Evolutionary conservation across 495 filamentous ascomycete species (phyloP).

Genomic region (Tuber melanosporum): DNA sequence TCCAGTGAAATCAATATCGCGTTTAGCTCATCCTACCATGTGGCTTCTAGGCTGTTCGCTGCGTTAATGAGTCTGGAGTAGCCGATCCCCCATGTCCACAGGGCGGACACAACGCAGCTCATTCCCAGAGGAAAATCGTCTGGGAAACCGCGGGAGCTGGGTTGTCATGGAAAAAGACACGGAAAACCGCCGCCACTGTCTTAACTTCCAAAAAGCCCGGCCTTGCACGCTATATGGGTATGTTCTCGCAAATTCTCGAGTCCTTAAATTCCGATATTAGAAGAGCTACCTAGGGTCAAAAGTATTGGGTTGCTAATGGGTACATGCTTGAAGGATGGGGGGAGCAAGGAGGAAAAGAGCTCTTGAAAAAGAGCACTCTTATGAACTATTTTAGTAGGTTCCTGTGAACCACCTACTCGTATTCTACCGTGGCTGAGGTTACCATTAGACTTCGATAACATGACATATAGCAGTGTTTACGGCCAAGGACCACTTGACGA

Average conservation of each 20-base stretch:
- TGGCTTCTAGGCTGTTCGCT: conserved; percentile 6
- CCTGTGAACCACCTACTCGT: not conserved
- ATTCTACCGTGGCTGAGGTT: conserved; percentile 21
- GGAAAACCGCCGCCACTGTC: not conserved
- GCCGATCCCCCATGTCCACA: not conserved
- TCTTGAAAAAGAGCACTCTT: conserved; percentile 36
- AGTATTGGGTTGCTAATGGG: not conserved
- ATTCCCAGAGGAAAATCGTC: conserved; percentile 9
- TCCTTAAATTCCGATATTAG: not conserved
- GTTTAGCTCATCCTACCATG: not conserved
- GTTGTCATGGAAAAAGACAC: conserved; percentile 10
- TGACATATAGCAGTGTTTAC: conserved; percentile 36
- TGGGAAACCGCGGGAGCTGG: conserved; percentile 12
- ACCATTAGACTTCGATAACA: conserved; percentile 33
- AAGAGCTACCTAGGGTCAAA: not conserved
- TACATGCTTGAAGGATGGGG: conserved; percentile 24
- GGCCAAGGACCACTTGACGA: conserved; percentile 29
- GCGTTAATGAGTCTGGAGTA: conserved; percentile 10
- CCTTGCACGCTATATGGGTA: conserved; percentile 8
- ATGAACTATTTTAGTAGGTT: conserved; percentile 41
- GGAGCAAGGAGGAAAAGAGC: conserved; percentile 33
- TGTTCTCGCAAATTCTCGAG: not conserved
- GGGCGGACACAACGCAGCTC: not conserved
- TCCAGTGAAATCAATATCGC: not conserved
- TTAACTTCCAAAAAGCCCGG: conserved; percentile 24